These are phyloP conservation scores for Trametes polyzona DNA, from an alignment of 1,284 basidiomycete species.

Conservation along the genomic window DNA sequence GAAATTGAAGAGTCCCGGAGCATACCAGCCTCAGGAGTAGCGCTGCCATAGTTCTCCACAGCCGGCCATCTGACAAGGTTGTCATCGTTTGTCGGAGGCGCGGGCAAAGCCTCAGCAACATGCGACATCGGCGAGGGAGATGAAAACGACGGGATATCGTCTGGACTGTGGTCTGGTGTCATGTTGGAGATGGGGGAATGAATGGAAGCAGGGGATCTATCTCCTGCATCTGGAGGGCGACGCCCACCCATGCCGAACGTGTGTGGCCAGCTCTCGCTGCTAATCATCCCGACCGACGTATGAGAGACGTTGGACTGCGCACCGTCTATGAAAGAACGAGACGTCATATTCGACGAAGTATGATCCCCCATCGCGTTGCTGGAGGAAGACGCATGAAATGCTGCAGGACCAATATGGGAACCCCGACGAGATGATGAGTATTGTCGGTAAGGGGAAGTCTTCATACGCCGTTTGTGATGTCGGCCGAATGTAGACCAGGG, in stretches of 20 bases:
- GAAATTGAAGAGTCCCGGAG: too few species aligned
- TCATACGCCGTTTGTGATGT: slow-evolving; percentile 23
- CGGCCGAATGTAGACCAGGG: slow-evolving; percentile 52
- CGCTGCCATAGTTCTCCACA: too few species aligned
- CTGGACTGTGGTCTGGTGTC: too few species aligned
- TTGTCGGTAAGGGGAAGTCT: slow-evolving; percentile 9
- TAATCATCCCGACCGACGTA: slow-evolving; percentile 28
- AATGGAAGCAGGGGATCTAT: background rate
- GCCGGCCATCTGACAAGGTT: too few species aligned
- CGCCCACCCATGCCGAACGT: slow-evolving; percentile 45
- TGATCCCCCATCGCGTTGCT: slow-evolving; percentile 16
- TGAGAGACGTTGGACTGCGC: slow-evolving; percentile 22
- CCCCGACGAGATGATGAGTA: slow-evolving; percentile 23
- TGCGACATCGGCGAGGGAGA: too few species aligned
- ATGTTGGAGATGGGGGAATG: too few species aligned
- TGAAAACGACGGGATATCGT: too few species aligned
- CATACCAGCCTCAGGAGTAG: too few species aligned
- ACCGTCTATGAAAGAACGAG: slow-evolving; percentile 16
- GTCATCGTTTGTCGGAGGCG: too few species aligned
- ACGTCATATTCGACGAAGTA: slow-evolving; percentile 13
- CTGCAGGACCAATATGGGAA: slow-evolving; percentile 17
- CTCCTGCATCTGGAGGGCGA: background rate
- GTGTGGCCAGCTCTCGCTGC: slow-evolving; percentile 35
- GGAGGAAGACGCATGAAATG: slow-evolving; percentile 12
- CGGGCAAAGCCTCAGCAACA: too few species aligned